Base-by-base conservation (phyloP, 306 rosid species). In the Dalbergia cochinchinensis region DNA sequence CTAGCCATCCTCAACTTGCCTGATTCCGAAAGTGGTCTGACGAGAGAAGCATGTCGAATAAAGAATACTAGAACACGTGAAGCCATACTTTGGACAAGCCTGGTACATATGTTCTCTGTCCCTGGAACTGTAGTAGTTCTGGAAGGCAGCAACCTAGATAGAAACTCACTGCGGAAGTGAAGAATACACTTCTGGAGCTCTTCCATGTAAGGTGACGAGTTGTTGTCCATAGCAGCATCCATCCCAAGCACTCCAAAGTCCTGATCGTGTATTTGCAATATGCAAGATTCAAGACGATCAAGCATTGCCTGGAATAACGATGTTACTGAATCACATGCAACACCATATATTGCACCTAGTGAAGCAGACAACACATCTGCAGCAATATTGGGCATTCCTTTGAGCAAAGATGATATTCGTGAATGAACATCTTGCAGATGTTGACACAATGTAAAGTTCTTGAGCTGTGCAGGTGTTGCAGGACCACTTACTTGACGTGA, bases 1-100 rank as follows among this genome's bases (percentile, higher is more conserved):
- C 99, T 86, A 55, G 98, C 99, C 99, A 96, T 93, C 85, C 97
- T 90, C 78, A 96, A 88, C 82, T 96, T 93, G 78, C 99, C 99
- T 26, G 99, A 93, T 87, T 96, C 99, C 51, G 99, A 96, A 78
- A 96, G 97, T 47, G 98, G 99, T 89, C 99, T 88, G 65, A 96
- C 93, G 8, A 96, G 98, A 80, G 99, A 93, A 82, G 99, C 98
- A 41, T 96, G 99, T 75, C 98, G 87, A 84, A 96, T 93, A 77
- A 93, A 96, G 92, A 91, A 91, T 70, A 91, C 91, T 57, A 93
- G 88, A 83, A 96, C 97, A 41, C 99, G 88, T 8, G 97, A 94
- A 71, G 99, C 97, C 97, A 89, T 93, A 78, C 95, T 89, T 86
- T 95, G 90, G 54, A 95, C 99, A 63, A 95, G 96, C 89, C 97